These are phyloP conservation scores for Penicillium oxalicum DNA, from an alignment of 2,329 filamentous ascomycete species.

Conservation along the genomic window DNA sequence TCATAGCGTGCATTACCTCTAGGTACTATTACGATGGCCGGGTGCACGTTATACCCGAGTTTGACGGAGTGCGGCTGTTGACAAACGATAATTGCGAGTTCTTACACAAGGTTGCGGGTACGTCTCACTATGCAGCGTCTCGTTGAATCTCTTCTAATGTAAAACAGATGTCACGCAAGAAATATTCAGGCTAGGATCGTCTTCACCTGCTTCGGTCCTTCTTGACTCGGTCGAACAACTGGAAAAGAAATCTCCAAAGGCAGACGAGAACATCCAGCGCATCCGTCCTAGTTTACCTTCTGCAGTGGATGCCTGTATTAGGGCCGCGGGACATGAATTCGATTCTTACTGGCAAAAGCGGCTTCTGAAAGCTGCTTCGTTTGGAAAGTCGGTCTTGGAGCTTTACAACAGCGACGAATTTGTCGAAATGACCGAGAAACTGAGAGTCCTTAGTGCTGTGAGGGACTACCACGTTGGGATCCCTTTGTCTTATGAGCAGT, in stretches of 20 bases:
- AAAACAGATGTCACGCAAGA: conserved; percentile 66
- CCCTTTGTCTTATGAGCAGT: conserved; percentile 89
- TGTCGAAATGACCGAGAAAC: conserved; percentile 92
- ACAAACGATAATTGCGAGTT: conserved; percentile 97
- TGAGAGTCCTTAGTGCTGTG: conserved; percentile 87
- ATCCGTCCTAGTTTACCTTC: conserved; percentile 83
- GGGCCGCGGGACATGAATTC: conserved; percentile 88
- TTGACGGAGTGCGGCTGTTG: conserved; percentile 81
- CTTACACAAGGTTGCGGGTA: conserved; percentile 78
- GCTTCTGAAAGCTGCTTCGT: conserved; percentile 90
- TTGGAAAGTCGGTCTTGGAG: conserved; percentile 94
- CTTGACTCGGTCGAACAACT: conserved; percentile 87
- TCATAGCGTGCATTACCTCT: conserved; percentile 20
- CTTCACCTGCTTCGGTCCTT: conserved; percentile 83
- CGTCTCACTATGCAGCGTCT: conserved; percentile 8
- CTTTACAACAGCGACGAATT: conserved; percentile 98
- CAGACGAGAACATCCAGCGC: conserved; percentile 93
- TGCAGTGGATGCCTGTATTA: conserved; percentile 88
- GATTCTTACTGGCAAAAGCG: conserved; percentile 90
- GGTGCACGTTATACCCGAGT: conserved; percentile 81
- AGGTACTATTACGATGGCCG: conserved; percentile 86
- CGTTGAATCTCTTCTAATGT: conserved; percentile 3
- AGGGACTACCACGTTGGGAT: conserved; percentile 87
- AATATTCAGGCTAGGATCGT: conserved; percentile 82
- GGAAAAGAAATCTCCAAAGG: conserved; percentile 90